Percentiles rank a stretch among this genome's conserved stretches.
These are phyloP conservation scores for Carpinus fangiana DNA, from an alignment of 306 rosid species.

Conservation along the genomic window DNA sequence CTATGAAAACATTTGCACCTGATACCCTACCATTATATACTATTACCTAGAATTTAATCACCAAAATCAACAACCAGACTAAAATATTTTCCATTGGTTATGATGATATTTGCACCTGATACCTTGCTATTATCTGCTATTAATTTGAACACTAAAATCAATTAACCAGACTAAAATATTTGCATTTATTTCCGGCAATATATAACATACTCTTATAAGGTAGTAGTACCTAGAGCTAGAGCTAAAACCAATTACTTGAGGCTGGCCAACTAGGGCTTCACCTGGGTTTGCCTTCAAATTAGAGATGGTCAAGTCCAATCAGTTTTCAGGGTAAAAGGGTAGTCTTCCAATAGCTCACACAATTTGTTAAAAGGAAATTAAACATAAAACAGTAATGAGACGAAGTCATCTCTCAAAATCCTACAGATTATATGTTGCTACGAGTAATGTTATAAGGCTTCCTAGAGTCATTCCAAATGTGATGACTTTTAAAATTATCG, in stretches of 20 bases:
- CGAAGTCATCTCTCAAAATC: background rate
- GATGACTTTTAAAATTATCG: too few relatives aligned
- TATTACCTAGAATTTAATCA: background rate
- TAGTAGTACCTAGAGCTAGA: background rate
- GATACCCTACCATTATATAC: background rate
- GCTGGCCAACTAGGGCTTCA: background rate
- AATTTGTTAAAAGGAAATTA: background rate
- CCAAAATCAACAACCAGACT: background rate
- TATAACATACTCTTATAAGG: background rate
- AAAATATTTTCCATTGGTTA: background rate
- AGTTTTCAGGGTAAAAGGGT: background rate
- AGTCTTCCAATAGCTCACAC: background rate
- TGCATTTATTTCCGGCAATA: background rate
- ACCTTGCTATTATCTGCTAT: background rate
- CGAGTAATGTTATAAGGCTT: too few relatives aligned
- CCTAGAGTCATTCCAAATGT: too few relatives aligned
- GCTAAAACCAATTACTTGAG: background rate
- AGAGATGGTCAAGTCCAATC: background rate
- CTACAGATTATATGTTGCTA: background rate
- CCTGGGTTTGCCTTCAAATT: slow-evolving; percentile 5
- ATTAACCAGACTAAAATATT: background rate
- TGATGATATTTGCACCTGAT: background rate
- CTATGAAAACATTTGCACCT: background rate
- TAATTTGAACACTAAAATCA: background rate
- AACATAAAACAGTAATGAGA: background rate